Percentiles rank a stretch among this genome's conserved stretches.
Evolutionary conservation across 257 asterid species (phyloP).

Genomic region (Capsicum pubescens): DNA sequence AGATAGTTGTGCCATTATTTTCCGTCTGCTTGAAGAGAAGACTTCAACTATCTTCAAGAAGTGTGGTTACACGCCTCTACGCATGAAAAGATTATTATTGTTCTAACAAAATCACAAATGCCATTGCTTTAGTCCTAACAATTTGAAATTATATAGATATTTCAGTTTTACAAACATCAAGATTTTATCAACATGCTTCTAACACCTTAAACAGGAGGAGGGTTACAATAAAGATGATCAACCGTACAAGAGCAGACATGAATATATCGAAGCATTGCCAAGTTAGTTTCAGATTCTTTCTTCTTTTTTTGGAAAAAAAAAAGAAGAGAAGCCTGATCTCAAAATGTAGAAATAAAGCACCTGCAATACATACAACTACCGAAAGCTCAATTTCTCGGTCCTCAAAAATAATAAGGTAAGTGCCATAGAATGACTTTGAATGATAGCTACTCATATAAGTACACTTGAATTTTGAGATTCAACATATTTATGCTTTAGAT

Average conservation of each 20-base stretch:
- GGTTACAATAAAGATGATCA: neutral
- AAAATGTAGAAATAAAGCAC: neutral
- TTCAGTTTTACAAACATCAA: neutral
- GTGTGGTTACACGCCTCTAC: neutral
- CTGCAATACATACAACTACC: neutral
- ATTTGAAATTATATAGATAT: neutral
- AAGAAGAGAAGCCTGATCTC: neutral
- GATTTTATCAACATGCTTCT: neutral
- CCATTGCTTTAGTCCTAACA: neutral
- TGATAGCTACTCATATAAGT: neutral
- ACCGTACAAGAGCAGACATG: neutral
- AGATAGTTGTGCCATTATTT: neutral
- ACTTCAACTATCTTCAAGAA: neutral
- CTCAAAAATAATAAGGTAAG: neutral
- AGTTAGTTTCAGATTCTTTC: neutral
- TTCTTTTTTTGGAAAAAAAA: neutral
- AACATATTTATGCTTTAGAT: neutral
- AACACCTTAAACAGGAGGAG: neutral
- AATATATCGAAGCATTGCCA: neutral
- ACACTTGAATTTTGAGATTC: neutral
- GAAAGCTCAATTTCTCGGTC: neutral
- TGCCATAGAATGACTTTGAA: neutral
- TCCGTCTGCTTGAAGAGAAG: neutral
- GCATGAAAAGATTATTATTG: neutral
- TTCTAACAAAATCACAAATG: neutral